Conservation (phyloP, 106 monocot species). For the Phalaenopsis equestris region DNA sequence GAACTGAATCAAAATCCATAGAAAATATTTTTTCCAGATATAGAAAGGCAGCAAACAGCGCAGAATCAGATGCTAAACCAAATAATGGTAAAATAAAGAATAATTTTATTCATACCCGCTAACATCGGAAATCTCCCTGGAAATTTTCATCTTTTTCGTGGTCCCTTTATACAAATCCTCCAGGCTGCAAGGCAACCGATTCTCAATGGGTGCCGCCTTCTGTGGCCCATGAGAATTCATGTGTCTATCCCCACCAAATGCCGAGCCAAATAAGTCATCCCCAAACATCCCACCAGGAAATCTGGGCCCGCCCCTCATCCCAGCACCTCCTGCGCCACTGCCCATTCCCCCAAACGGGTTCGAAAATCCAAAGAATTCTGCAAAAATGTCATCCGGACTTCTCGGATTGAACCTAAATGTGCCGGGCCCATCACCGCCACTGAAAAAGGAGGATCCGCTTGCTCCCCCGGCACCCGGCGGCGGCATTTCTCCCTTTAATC, state of each 20-base stretch:
- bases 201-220: not conserved
- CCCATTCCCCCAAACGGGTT: constrained; percentile 14
- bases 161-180: not conserved
- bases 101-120: not conserved
- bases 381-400: constrained; percentile 2
- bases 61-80: too few species aligned
- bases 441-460: not conserved
- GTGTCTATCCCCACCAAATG: not conserved
- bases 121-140: not conserved
- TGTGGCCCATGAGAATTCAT: not conserved
- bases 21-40: too few species aligned
- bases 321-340: not conserved
- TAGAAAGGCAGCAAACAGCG: too few species aligned
- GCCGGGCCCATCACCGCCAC: not conserved
- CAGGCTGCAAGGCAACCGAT: not conserved
- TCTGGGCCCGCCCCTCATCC: not conserved
- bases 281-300: not conserved
- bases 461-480: too few species aligned
- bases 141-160: constrained; percentile 2
- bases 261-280: not conserved
- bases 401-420: not conserved
- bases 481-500: constrained; percentile 20
- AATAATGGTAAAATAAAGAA: too few species aligned
- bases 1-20: too few species aligned
- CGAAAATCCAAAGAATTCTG: constrained; percentile 12